These are phyloP conservation scores for Chiua virens DNA, from an alignment of 768 basidiomycete genomes.

Conservation along the genomic window DNA sequence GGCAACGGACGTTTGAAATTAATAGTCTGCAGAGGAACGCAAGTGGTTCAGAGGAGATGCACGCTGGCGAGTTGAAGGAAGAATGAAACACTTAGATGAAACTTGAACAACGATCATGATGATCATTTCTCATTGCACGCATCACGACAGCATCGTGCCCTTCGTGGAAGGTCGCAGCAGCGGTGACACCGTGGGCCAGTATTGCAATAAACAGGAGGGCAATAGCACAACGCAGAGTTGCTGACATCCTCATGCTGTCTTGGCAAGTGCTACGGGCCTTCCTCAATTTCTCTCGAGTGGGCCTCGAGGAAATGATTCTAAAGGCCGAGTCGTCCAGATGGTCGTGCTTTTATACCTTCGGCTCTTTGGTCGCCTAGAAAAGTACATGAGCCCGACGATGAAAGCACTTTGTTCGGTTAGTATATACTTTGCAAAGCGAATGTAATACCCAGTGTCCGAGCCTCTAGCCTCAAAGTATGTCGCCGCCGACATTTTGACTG, in stretches of 20 bases:
- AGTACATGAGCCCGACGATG: not conserved
- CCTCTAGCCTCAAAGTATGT: too few species aligned
- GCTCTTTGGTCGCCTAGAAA: not conserved
- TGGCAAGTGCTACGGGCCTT: not conserved
- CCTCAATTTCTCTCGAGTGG: not conserved
- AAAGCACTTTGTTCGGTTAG: too few species aligned
- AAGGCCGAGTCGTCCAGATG: not conserved
- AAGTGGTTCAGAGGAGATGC: not conserved
- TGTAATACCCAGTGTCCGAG: too few species aligned
- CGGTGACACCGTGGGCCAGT: too few species aligned
- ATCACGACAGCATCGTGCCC: too few species aligned
- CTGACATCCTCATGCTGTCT: not conserved
- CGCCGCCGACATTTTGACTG: too few species aligned
- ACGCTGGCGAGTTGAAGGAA: not conserved
- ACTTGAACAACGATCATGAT: too few species aligned
- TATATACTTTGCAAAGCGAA: too few species aligned
- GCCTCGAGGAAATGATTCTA: not conserved
- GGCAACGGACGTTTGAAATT: too few species aligned
- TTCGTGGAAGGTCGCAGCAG: too few species aligned
- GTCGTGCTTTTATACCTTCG: slow-evolving; percentile 4
- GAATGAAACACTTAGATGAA: not conserved
- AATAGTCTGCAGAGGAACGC: not conserved
- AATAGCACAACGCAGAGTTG: too few species aligned
- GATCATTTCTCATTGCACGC: not conserved
- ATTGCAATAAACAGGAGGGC: too few species aligned